These are phyloP conservation scores for Tulasnella sp. DNA, from an alignment of 768 basidiomycete species.

Conservation along the genomic window DNA sequence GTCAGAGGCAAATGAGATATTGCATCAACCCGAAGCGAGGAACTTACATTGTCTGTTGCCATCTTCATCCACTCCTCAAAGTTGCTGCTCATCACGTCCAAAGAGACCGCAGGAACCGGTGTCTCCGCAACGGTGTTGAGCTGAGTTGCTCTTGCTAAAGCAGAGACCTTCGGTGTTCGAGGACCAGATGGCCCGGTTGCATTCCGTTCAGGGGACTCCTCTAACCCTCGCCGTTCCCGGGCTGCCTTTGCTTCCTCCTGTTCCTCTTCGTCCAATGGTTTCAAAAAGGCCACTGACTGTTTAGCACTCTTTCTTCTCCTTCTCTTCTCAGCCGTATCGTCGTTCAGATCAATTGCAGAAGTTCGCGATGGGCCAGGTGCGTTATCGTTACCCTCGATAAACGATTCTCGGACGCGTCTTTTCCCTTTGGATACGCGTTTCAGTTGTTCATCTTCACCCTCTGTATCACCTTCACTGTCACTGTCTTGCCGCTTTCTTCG, in stretches of 20 bases:
- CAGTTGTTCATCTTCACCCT: conserved; percentile 18
- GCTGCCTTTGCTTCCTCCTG: conserved; percentile 42
- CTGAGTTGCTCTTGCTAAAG: conserved; percentile 19
- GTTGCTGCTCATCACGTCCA: conserved; percentile 82
- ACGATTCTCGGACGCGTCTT: conserved; percentile 18
- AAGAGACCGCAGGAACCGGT: conserved; percentile 26
- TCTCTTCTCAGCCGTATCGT: conserved; percentile 79
- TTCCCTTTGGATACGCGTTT: conserved; percentile 22
- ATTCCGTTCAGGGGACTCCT: conserved; percentile 1
- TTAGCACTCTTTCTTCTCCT: conserved; percentile 68
- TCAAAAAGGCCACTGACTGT: conserved; percentile 31
- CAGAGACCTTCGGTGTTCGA: conserved; percentile 21
- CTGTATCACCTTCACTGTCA: conserved; percentile 17
- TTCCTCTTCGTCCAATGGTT: conserved; percentile 35
- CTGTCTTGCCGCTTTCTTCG: background rate
- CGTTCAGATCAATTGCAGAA: conserved; percentile 41
- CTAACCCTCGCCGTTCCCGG: background rate
- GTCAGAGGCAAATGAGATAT: conserved; percentile 17
- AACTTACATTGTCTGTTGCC: conserved; percentile 88
- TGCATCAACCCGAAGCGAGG: background rate
- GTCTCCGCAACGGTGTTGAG: conserved; percentile 19
- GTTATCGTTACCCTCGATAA: background rate
- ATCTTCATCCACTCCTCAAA: conserved; percentile 99
- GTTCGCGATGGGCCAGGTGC: conserved; percentile 25
- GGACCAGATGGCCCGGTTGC: conserved; percentile 9